A percentile compares a stretch with the other conserved stretches of the same genome.
Evolutionary conservation across 345 rosid genomes (phyloP).

Genomic region (Corchorus capsularis): DNA sequence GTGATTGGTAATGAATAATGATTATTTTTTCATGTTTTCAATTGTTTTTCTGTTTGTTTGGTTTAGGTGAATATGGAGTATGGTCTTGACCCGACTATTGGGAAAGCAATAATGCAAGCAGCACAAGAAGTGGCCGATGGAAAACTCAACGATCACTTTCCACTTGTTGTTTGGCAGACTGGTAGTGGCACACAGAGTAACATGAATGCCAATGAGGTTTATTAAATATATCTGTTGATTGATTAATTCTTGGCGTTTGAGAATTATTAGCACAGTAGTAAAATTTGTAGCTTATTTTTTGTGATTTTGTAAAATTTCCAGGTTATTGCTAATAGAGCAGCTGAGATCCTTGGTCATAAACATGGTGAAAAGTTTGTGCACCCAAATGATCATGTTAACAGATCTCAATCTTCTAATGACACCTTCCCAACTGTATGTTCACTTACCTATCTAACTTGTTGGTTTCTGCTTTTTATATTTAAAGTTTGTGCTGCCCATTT

Average conservation of each 20-base stretch:
- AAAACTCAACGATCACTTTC: conserved; percentile 82
- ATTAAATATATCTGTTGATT: background rate
- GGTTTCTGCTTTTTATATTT: background rate
- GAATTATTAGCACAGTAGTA: background rate
- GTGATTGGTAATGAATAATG: background rate
- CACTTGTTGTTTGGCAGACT: conserved; percentile 97
- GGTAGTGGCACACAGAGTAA: conserved; percentile 99
- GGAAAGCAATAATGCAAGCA: conserved; percentile 90
- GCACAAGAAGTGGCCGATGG: conserved; percentile 95
- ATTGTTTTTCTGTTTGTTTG: background rate
- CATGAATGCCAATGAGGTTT: conserved; percentile 99
- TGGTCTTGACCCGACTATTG: conserved; percentile 84
- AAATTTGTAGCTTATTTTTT: conserved; percentile 5
- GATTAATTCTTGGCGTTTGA: background rate
- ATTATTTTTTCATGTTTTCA: background rate
- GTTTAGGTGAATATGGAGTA: conserved; percentile 85
- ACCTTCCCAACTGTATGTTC: conserved; percentile 90
- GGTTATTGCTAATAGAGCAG: conserved; percentile 98
- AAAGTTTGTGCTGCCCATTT: background rate
- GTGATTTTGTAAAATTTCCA: conserved; percentile 28
- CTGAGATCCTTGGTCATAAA: conserved; percentile 90
- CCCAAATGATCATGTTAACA: conserved; percentile 96
- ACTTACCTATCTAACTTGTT: conserved; percentile 20
- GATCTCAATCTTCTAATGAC: conserved; percentile 96
- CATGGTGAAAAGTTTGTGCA: conserved; percentile 89